Evolutionary conservation across 352 stramenopile species (phyloP).

Genomic region (Pythium aristosporum): DNA sequence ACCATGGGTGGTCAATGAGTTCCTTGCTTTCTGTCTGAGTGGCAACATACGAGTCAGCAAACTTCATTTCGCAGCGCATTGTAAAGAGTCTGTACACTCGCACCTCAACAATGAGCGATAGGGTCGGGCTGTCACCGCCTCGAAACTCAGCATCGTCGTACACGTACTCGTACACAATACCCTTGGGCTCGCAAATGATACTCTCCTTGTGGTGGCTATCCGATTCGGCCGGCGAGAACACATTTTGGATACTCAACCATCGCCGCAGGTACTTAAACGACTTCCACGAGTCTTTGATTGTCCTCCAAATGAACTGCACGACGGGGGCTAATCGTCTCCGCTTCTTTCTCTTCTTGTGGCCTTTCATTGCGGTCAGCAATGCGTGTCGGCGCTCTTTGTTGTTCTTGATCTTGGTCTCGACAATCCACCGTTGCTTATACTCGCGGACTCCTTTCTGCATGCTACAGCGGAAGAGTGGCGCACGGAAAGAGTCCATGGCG

Average conservation of each 20-base stretch:
- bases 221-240: conserved; percentile 46
- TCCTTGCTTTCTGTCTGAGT: conserved; percentile 74
- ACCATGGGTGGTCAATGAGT: conserved; percentile 75
- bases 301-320: conserved; percentile 36
- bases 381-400: conserved; percentile 42
- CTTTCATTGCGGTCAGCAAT: conserved; percentile 60
- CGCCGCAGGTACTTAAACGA: conserved; percentile 37
- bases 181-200: conserved; percentile 79
- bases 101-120: conserved; percentile 67
- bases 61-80: neutral
- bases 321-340: conserved; percentile 29
- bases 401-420: conserved; percentile 47
- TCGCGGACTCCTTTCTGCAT: conserved; percentile 48
- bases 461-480: conserved; percentile 67
- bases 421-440: conserved; percentile 64
- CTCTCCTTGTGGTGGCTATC: conserved; percentile 41
- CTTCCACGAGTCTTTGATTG: conserved; percentile 54
- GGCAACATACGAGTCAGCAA: neutral
- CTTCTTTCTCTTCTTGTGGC: conserved; percentile 28
- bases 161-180: conserved; percentile 81
- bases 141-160: conserved; percentile 77
- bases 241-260: conserved; percentile 68
- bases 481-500: conserved; percentile 73
- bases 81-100: neutral
- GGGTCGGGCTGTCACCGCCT: conserved; percentile 52